Evolutionary conservation across 495 filamentous ascomycete species (phyloP).

Genomic region (Penicillium waksmanii): DNA sequence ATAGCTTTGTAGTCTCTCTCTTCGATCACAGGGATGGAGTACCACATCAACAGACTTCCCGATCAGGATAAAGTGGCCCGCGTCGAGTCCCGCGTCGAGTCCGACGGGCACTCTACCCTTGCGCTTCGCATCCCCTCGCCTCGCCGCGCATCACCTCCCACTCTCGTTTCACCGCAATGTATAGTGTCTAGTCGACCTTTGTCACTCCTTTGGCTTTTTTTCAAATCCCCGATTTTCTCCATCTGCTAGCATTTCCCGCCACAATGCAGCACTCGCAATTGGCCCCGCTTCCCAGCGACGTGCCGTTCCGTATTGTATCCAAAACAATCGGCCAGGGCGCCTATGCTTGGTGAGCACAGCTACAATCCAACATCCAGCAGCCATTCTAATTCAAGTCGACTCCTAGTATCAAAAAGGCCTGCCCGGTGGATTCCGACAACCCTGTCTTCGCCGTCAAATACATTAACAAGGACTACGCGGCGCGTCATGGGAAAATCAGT

Average conservation of each 20-base stretch:
- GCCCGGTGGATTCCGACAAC: conserved; percentile 64
- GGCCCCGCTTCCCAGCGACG: conserved; percentile 79
- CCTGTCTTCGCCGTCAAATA: conserved; percentile 97
- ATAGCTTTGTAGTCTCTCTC: too few relatives aligned
- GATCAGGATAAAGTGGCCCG: conserved; percentile 53
- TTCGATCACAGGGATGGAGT: neutral
- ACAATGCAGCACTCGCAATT: conserved; percentile 78
- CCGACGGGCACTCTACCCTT: conserved; percentile 6
- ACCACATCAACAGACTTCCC: conserved; percentile 45
- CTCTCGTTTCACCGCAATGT: conserved; percentile 9
- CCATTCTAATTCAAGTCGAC: conserved; percentile 9
- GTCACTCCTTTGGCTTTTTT: conserved; percentile 4
- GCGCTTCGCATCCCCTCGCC: conserved; percentile 10
- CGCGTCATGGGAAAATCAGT: conserved; percentile 83
- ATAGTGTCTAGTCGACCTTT: conserved; percentile 12
- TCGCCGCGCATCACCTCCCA: conserved; percentile 11
- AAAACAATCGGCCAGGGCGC: conserved; percentile 95
- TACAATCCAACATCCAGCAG: neutral
- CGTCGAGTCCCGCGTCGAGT: conserved; percentile 30
- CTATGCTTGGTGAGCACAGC: conserved; percentile 82
- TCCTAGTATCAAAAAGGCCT: conserved; percentile 89
- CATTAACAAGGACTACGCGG: conserved; percentile 94
- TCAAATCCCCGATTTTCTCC: neutral
- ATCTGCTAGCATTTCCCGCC: neutral
- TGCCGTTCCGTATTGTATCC: conserved; percentile 93